These are phyloP conservation scores for Neospermospora avenae DNA, from an alignment of 2,329 filamentous ascomycete species.

Conservation along the genomic window DNA sequence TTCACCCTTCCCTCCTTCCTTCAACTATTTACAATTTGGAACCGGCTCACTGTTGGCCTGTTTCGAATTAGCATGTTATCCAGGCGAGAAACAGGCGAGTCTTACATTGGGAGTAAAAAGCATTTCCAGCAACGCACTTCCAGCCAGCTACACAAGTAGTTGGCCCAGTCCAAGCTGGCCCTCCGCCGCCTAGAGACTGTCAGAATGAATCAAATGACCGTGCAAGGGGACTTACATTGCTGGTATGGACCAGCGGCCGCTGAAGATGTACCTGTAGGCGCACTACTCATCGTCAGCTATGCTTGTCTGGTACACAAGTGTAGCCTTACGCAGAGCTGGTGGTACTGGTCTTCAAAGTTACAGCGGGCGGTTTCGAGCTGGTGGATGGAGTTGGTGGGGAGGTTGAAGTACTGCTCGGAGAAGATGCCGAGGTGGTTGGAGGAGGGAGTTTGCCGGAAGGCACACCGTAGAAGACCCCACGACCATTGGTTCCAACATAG, in stretches of 20 bases:
- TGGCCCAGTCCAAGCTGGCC: constrained; percentile 14
- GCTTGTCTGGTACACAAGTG: too few species aligned
- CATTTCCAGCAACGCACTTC: constrained; percentile 19
- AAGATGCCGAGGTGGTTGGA: constrained; percentile 16
- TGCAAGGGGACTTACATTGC: constrained; percentile 1
- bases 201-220: background rate
- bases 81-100: background rate
- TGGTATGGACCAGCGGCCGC: constrained; percentile 2
- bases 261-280: background rate
- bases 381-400: background rate
- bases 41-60: background rate
- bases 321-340: background rate
- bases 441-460: constrained; percentile 28
- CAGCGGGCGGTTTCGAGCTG: background rate
- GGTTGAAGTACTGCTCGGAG: background rate
- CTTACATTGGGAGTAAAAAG: constrained; percentile 22
- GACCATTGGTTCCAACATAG: constrained; percentile 36
- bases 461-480: constrained; percentile 34
- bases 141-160: constrained; percentile 19
- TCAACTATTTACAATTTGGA: background rate
- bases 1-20: background rate
- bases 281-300: background rate
- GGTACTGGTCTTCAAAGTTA: constrained; percentile 1
- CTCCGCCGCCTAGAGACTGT: constrained; percentile 13
- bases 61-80: background rate